A percentile compares a stretch with the other conserved stretches of the same genome.
Conservation (phyloP, 331 rosid species). For the Pyrus hybrid region DNA sequence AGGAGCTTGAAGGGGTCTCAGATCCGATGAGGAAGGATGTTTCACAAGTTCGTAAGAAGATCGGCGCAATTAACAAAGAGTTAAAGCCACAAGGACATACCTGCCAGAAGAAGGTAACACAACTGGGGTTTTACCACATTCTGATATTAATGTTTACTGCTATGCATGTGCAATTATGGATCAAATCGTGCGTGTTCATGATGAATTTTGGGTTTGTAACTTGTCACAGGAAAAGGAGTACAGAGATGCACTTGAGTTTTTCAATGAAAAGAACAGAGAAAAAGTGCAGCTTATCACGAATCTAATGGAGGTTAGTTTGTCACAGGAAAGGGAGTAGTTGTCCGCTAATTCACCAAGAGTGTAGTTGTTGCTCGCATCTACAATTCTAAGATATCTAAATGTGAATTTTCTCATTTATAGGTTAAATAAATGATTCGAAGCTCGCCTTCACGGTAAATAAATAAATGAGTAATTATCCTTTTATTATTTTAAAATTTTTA, state of each 20-base stretch:
- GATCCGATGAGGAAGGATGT: constrained; percentile 60
- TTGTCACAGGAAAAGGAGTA: constrained; percentile 42
- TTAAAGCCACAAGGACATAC: constrained; percentile 39
- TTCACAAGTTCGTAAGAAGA: constrained; percentile 34
- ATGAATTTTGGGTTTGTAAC: background rate
- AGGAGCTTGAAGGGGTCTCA: constrained; percentile 49
- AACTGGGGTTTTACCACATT: background rate
- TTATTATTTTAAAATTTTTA: too few relatives aligned
- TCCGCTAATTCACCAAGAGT: too few relatives aligned
- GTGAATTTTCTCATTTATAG: too few relatives aligned
- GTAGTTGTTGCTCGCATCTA: too few relatives aligned
- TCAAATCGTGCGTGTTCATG: background rate
- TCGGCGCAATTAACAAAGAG: constrained; percentile 41
- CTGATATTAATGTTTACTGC: background rate
- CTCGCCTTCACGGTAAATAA: too few relatives aligned
- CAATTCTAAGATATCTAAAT: too few relatives aligned
- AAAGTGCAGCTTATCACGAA: constrained; percentile 43
- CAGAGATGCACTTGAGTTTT: constrained; percentile 46
- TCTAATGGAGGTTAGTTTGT: constrained; percentile 39
- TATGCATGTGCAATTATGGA: background rate
- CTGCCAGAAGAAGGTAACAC: constrained; percentile 46
- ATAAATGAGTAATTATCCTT: too few relatives aligned
- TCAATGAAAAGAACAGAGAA: constrained; percentile 49
- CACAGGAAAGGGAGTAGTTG: too few relatives aligned
- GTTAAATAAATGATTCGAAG: too few relatives aligned